A percentile compares a stretch with the other conserved stretches of the same genome.
Evolutionary conservation across 176 grass and related monocot species (phyloP).

Genomic region (Carex scoparia): DNA sequence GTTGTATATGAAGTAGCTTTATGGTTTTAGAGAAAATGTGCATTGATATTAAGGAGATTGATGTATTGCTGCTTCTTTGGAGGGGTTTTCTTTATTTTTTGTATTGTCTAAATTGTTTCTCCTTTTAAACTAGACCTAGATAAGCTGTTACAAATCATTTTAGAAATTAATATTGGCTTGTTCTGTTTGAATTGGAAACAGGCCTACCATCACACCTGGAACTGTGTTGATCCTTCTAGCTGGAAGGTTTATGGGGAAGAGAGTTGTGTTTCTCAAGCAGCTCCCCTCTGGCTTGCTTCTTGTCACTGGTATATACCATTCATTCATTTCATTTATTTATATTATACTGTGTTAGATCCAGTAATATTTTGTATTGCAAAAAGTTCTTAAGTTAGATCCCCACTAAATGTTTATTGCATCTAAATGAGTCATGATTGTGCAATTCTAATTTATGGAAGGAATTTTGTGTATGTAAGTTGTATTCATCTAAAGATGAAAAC

Average conservation of each 20-base stretch:
- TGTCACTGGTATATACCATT: slow-evolving; percentile 47
- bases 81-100: no score
- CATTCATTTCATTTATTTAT: background rate
- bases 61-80: background rate
- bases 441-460: background rate
- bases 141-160: background rate
- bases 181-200: slow-evolving; percentile 5
- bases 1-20: background rate
- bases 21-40: background rate
- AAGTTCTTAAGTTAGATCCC: background rate
- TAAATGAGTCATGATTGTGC: background rate
- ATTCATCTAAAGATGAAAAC: background rate
- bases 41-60: background rate
- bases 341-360: background rate
- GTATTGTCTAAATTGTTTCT: background rate
- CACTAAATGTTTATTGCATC: background rate
- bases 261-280: slow-evolving; percentile 92
- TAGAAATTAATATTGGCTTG: background rate
- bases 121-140: background rate
- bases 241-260: slow-evolving; percentile 92
- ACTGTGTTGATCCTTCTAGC: slow-evolving; percentile 86
- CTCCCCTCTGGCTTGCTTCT: slow-evolving; percentile 81
- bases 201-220: slow-evolving; percentile 68
- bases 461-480: background rate
- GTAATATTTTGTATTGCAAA: background rate